phyloP scores from a whole-genome alignment of 129 eudicot genomes.

The Flaveria bidentis region DNA sequence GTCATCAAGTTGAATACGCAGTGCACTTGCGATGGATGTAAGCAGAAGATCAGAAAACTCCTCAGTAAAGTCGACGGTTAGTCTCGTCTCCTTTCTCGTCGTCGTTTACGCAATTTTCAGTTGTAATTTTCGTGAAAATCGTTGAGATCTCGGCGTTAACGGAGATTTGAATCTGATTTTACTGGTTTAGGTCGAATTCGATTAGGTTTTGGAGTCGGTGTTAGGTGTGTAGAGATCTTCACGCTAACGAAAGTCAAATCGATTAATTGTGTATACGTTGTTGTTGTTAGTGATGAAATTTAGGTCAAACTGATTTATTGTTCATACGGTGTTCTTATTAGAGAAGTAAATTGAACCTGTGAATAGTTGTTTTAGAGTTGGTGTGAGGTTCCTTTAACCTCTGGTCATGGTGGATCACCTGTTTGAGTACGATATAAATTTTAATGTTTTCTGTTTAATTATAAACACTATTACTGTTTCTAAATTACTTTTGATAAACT shows the following conservation, averaged over 20 bases:
- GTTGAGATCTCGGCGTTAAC: neutral
- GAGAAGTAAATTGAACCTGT: neutral
- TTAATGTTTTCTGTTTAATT: no score
- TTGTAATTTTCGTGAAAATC: neutral
- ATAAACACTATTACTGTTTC: no score
- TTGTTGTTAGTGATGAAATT: neutral
- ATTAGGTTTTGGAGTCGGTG: no score
- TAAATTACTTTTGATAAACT: no score
- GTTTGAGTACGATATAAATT: neutral
- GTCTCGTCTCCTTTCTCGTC: neutral
- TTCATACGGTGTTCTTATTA: no score
- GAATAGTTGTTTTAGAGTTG: neutral
- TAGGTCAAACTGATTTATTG: no score
- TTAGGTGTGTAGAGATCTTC: neutral
- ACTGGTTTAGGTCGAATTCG: neutral
- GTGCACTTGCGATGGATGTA: constrained; percentile 82
- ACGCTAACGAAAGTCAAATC: neutral
- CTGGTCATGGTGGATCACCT: neutral
- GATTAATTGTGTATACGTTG: neutral
- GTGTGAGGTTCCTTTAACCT: neutral
- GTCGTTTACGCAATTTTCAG: neutral
- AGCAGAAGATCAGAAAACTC: constrained; percentile 66
- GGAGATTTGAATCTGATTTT: neutral
- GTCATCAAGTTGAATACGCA: constrained; percentile 76
- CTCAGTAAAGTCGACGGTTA: constrained; percentile 81